phyloP scores from a whole-genome alignment of 2,329 filamentous ascomycete species.

The Aspergillus amoenus region DNA sequence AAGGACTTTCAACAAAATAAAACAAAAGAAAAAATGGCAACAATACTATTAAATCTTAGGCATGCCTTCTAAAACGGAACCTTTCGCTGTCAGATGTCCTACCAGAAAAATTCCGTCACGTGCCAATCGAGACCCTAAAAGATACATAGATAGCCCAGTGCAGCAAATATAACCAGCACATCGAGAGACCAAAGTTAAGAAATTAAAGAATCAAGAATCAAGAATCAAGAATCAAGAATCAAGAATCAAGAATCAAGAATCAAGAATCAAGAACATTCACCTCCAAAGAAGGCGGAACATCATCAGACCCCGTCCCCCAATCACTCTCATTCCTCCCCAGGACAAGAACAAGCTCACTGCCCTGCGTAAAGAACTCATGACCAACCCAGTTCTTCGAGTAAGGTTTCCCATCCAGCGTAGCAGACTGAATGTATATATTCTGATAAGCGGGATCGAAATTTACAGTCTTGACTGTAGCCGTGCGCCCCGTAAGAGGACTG shows the following conservation, averaged over 20 bases:
- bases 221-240: background rate
- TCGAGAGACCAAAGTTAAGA: background rate
- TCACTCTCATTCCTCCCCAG: constrained; percentile 61
- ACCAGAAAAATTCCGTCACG: background rate
- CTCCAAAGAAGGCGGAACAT: constrained; percentile 61
- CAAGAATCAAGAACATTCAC: background rate
- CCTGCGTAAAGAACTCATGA: constrained; percentile 67
- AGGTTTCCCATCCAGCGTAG: constrained; percentile 59
- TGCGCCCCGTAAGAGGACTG: constrained; percentile 59
- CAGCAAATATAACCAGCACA: background rate
- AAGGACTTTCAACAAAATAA: background rate
- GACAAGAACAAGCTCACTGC: constrained; percentile 62
- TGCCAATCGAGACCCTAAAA: background rate
- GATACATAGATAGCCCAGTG: background rate
- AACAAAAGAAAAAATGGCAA: background rate
- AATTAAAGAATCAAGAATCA: background rate
- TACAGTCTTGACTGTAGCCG: constrained; percentile 56
- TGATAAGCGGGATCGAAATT: constrained; percentile 60
- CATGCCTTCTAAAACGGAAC: background rate
- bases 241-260: too few species aligned
- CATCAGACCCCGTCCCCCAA: constrained; percentile 62
- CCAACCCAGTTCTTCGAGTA: constrained; percentile 67
- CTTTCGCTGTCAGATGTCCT: background rate
- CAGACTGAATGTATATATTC: constrained; percentile 66
- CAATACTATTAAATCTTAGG: background rate